Base-by-base conservation (phyloP, 768 basidiomycete species). In the Kwoniella bestiolae region DNA sequence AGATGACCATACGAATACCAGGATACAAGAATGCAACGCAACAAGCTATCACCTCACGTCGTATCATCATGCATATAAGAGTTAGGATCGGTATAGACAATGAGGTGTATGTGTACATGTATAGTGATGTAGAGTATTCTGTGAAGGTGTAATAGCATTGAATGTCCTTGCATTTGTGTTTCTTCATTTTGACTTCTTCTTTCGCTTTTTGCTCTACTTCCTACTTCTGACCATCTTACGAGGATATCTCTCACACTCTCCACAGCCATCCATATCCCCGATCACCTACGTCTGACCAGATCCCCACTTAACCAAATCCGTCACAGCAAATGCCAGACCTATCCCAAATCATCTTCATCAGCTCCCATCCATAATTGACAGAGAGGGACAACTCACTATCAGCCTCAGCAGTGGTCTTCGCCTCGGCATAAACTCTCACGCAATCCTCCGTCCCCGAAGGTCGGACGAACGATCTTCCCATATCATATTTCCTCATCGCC, bases 381-480 rank as follows among this genome's bases (percentile, higher is more conserved):
- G 25, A 7, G 31, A 52, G 16, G 21, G 18, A 2, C 32, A 45
- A 84, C 89, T 76, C 70, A 96, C 95, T 91, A 79, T 94, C 92
- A 21, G 90, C 92, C 71, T 90, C 88, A 14, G 86, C 81, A 66
- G 86, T 86, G 45, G 87, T 82, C 50, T 83, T 84, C 1, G 96
- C 95, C 80, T 99, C 96, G 1, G 94, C 96, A 77, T 98, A 99
- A 16, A 99, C 94, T 64, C 96, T 86, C 5, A 99, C 96, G 26
- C 95, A 94, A 75, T 99, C 94, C 80, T 99, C 96, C 25, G 96
- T 99, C 8, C 96, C 96, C 80, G 93, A 95, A 2, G 96, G 96
- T 63, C 96, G 82, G 18, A 98, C 96, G 76, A 99, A 99, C 28
- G 91, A 87, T 45, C 96, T 87, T 1, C 96, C 96, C 18, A 87